Percentiles rank a stretch among this genome's conserved stretches.
phyloP scores from a whole-genome alignment of 805 yeast genomes.

The Myxozyma kluyveri region DNA sequence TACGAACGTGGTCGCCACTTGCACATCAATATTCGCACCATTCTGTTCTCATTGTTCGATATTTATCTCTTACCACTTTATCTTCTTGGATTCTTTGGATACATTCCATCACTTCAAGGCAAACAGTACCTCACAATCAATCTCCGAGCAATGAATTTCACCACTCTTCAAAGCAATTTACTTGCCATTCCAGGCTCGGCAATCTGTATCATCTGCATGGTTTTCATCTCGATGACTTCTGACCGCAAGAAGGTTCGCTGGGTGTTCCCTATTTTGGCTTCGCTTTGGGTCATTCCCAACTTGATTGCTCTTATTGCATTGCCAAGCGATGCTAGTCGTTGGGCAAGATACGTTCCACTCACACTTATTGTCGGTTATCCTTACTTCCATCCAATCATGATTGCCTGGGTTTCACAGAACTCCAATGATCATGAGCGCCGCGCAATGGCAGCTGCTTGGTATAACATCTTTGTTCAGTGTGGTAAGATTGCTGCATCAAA shows the following conservation, averaged over 20 bases:
- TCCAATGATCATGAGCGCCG: slow-evolving; percentile 60
- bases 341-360: slow-evolving; percentile 21
- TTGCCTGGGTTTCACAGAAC: slow-evolving; percentile 60
- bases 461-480: slow-evolving; percentile 62
- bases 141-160: slow-evolving; percentile 49
- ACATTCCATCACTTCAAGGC: slow-evolving; percentile 26
- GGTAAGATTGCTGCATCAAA: slow-evolving; percentile 55
- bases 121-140: slow-evolving; percentile 44
- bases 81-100: slow-evolving; percentile 26
- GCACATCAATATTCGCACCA: slow-evolving; percentile 6
- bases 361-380: slow-evolving; percentile 46
- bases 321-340: slow-evolving; percentile 20
- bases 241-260: slow-evolving; percentile 22
- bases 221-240: slow-evolving; percentile 26
- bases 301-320: slow-evolving; percentile 32
- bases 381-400: slow-evolving; percentile 52
- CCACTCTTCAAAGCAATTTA: slow-evolving; percentile 50
- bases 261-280: slow-evolving; percentile 23
- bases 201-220: slow-evolving; percentile 34
- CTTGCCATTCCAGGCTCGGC: slow-evolving; percentile 50
- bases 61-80: slow-evolving; percentile 21
- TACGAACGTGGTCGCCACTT: slow-evolving; percentile 20
- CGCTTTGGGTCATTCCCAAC: slow-evolving; percentile 27
- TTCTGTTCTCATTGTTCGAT: slow-evolving; percentile 19
- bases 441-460: slow-evolving; percentile 62